Evolutionary conservation across 805 yeast genomes (phyloP).

Genomic region (Candida khao-thaluensis): DNA sequence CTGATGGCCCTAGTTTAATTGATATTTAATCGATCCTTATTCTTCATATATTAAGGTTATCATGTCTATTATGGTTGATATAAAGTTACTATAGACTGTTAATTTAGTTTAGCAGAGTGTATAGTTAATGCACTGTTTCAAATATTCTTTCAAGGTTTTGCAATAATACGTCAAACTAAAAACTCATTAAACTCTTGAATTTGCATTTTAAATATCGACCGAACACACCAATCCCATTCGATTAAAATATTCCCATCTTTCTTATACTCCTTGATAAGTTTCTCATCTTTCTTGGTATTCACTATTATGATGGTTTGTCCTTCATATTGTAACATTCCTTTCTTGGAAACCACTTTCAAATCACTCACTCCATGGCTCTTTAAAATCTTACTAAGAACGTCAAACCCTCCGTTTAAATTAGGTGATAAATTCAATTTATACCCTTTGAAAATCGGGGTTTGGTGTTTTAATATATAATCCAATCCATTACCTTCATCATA

Average conservation of each 20-base stretch:
- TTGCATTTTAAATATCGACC: slow-evolving; percentile 51
- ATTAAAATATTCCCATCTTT: slow-evolving; percentile 29
- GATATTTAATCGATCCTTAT: slow-evolving; percentile 31
- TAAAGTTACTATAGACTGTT: too few relatives aligned
- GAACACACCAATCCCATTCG: slow-evolving; percentile 67
- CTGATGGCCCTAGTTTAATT: slow-evolving; percentile 47
- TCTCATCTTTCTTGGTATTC: slow-evolving; percentile 38
- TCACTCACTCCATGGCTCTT: slow-evolving; percentile 55
- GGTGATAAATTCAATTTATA: slow-evolving; percentile 55
- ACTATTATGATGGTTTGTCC: slow-evolving; percentile 19
- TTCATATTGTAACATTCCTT: slow-evolving; percentile 27
- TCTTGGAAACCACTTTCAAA: slow-evolving; percentile 14
- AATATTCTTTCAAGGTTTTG: too few relatives aligned
- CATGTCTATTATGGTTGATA: too few relatives aligned
- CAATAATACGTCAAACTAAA: too few relatives aligned
- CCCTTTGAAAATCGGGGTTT: slow-evolving; percentile 42
- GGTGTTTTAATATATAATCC: slow-evolving; percentile 16
- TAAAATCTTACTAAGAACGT: slow-evolving; percentile 55
- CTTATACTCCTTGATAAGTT: slow-evolving; percentile 23
- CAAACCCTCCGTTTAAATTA: slow-evolving; percentile 59
- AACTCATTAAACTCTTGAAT: slow-evolving; percentile 23
- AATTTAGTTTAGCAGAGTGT: too few relatives aligned
- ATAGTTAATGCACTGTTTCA: too few relatives aligned
- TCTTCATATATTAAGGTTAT: too few relatives aligned
- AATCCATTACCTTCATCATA: slow-evolving; percentile 19